Percentiles rank a stretch among this genome's conserved stretches.
Evolutionary conservation across 1,284 basidiomycete species (phyloP).

Genomic region (Golubevia sp.): DNA sequence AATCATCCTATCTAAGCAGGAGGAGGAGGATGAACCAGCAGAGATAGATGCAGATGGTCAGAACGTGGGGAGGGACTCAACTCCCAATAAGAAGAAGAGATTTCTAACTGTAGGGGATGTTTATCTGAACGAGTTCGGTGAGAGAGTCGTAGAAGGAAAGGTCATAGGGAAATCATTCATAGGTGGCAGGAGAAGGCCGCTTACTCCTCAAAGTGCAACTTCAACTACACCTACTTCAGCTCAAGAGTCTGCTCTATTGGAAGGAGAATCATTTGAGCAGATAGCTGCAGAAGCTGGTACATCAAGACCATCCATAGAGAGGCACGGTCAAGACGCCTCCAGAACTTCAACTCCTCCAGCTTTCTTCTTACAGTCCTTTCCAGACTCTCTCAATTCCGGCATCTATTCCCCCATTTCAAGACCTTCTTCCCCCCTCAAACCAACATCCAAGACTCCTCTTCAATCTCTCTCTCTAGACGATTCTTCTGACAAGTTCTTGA

Average conservation of each 20-base stretch:
- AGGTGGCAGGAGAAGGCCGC: constrained; percentile 12
- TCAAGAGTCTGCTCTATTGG: not conserved
- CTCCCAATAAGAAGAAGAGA: not conserved
- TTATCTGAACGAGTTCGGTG: constrained; percentile 35
- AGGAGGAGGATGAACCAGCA: not conserved
- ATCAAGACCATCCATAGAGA: no score
- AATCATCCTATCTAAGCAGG: not conserved
- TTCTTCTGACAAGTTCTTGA: constrained; percentile 1
- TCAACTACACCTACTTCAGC: not conserved
- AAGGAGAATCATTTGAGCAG: no score
- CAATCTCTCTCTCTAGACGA: constrained; percentile 6
- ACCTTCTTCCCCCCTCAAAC: not conserved
- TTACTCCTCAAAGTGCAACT: not conserved
- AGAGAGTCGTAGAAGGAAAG: constrained; percentile 26
- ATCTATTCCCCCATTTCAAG: not conserved
- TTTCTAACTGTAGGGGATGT: constrained; percentile 16
- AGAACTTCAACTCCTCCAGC: constrained; percentile 14
- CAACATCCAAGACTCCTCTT: constrained; percentile 7
- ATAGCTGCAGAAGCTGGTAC: no score
- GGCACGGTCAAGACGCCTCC: not conserved
- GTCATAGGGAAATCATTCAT: constrained; percentile 22
- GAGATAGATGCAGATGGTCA: not conserved
- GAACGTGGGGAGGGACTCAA: not conserved
- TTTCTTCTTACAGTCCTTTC: constrained; percentile 36
- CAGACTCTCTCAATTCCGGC: constrained; percentile 10